phyloP scores from a whole-genome alignment of 129 eudicot genomes.

The Deinandra increscens region DNA sequence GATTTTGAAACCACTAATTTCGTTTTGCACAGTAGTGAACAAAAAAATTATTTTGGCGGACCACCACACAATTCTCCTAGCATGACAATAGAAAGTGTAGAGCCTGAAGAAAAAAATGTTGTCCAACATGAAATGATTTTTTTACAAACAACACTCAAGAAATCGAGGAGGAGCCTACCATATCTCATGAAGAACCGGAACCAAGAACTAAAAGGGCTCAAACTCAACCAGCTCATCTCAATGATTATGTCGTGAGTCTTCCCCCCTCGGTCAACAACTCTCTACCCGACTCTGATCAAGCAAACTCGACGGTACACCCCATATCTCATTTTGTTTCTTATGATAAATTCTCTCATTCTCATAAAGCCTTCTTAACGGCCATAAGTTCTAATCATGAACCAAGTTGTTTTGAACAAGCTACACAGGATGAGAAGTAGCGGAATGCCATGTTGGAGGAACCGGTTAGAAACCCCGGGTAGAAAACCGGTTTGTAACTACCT shows the following conservation, averaged over 20 bases:
- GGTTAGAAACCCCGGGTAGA: too few species aligned
- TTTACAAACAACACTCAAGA: not conserved
- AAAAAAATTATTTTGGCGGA: too few species aligned
- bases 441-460: too few species aligned
- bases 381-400: not conserved
- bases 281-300: not conserved
- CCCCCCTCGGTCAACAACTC: not conserved
- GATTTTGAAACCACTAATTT: not conserved
- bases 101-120: not conserved
- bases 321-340: not conserved
- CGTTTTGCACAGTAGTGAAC: not conserved
- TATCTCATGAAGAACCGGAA: not conserved
- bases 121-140: not conserved
- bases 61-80: not conserved
- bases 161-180: not conserved
- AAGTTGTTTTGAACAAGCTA: not conserved
- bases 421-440: not conserved
- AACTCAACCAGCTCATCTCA: not conserved
- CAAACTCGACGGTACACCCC: not conserved
- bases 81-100: not conserved
- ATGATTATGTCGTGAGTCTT: not conserved
- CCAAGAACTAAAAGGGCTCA: not conserved
- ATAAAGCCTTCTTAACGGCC: not conserved
- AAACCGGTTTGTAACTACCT: too few species aligned
- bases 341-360: not conserved